phyloP scores from a whole-genome alignment of 371 early-diverging fungal genomes.

The Neoconidiobolus thromboides region DNA sequence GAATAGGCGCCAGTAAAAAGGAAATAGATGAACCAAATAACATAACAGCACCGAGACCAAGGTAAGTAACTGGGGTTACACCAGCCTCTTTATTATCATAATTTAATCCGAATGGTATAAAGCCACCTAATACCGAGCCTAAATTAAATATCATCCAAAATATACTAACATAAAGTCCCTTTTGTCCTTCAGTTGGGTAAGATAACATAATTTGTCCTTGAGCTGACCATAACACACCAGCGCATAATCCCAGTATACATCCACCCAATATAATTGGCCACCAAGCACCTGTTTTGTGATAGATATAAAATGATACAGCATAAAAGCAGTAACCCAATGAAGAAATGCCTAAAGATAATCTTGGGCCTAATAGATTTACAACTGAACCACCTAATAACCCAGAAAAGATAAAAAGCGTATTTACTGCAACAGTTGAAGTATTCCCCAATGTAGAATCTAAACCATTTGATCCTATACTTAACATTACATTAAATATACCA shows the following conservation, averaged over 20 bases:
- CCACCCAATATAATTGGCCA: slow-evolving; percentile 32
- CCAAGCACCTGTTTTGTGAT: slow-evolving; percentile 18
- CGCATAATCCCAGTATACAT: slow-evolving; percentile 37
- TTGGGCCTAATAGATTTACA: slow-evolving; percentile 33
- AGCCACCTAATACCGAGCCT: slow-evolving; percentile 50
- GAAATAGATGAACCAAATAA: slow-evolving; percentile 28
- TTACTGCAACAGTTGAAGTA: slow-evolving; percentile 47
- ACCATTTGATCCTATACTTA: slow-evolving; percentile 45
- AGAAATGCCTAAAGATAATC: slow-evolving; percentile 24
- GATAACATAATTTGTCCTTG: slow-evolving; percentile 52
- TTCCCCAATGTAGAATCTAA: slow-evolving; percentile 40
- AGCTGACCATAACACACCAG: slow-evolving; percentile 37
- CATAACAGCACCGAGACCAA: slow-evolving; percentile 44
- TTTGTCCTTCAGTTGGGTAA: slow-evolving; percentile 40
- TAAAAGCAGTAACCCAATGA: slow-evolving; percentile 32
- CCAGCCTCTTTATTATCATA: slow-evolving; percentile 17
- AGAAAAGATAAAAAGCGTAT: slow-evolving; percentile 44
- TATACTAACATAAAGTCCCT: slow-evolving; percentile 51
- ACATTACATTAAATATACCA: slow-evolving; percentile 69
- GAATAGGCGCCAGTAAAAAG: slow-evolving; percentile 30
- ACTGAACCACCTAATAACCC: slow-evolving; percentile 40
- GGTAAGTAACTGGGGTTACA: slow-evolving; percentile 35
- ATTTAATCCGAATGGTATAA: slow-evolving; percentile 41
- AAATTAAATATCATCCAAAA: slow-evolving; percentile 67
- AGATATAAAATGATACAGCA: slow-evolving; percentile 27